Conservation (phyloP, 1,284 basidiomycete species). For the Inonotus hispidus region DNA sequence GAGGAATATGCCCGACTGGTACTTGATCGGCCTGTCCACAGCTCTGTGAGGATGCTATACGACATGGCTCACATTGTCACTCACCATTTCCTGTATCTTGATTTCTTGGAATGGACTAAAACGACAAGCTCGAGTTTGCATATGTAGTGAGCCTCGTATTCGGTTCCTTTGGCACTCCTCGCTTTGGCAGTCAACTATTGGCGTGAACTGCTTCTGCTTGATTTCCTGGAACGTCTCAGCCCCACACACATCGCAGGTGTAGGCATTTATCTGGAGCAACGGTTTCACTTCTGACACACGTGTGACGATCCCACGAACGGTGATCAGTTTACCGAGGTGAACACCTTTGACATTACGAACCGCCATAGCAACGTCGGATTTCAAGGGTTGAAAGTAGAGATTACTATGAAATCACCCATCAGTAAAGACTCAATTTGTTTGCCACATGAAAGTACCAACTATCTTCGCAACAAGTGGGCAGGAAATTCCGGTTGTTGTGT, state of each 20-base stretch:
- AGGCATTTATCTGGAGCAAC: conserved; percentile 94
- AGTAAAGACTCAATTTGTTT: background rate
- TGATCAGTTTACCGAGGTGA: conserved; percentile 90
- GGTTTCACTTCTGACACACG: conserved; percentile 99
- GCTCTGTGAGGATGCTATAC: background rate
- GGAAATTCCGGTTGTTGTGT: conserved; percentile 72
- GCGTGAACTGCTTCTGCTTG: conserved; percentile 87
- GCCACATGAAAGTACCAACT: conserved; percentile 57
- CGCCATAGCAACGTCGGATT: conserved; percentile 68
- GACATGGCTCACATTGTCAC: conserved; percentile 20
- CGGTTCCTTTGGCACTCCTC: conserved; percentile 83
- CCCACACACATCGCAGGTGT: conserved; percentile 97
- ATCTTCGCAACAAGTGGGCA: conserved; percentile 86
- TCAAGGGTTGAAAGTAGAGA: conserved; percentile 87
- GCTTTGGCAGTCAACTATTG: conserved; percentile 84
- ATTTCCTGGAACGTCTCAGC: conserved; percentile 99
- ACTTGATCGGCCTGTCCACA: conserved; percentile 88
- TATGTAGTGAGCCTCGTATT: conserved; percentile 89
- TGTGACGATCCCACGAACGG: conserved; percentile 95
- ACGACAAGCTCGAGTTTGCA: conserved; percentile 96
- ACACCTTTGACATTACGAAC: conserved; percentile 86
- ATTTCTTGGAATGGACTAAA: conserved; percentile 99
- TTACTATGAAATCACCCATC: conserved; percentile 50
- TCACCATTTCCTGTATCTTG: conserved; percentile 97
- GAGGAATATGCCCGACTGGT: conserved; percentile 97